Conservation (phyloP, 2,329 filamentous ascomycete species). For the Aotearoamyces nothofagi region DNA sequence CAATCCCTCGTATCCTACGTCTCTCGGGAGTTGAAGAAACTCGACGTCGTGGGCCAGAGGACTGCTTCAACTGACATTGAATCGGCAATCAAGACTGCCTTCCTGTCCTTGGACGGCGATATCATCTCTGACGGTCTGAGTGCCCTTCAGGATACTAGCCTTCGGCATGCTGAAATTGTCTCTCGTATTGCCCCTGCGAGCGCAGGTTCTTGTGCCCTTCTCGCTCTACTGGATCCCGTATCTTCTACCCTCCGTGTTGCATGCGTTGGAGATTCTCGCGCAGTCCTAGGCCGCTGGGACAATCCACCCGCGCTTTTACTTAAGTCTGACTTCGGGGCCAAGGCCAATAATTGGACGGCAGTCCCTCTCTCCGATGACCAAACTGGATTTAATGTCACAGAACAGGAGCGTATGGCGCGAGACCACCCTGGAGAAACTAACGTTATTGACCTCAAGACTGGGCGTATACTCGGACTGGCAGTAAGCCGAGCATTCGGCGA, state of each 20-base stretch:
- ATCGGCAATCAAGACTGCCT: conserved; percentile 38
- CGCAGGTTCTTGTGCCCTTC: conserved; percentile 46
- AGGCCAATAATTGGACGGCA: conserved; percentile 26
- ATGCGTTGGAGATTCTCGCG: conserved; percentile 51
- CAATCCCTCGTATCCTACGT: conserved; percentile 27
- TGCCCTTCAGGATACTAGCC: conserved; percentile 18
- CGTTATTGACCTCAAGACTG: conserved; percentile 30
- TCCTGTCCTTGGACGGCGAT: conserved; percentile 39
- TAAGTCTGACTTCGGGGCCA: not conserved
- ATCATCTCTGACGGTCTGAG: conserved; percentile 27
- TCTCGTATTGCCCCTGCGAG: conserved; percentile 22
- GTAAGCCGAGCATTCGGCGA: conserved; percentile 56
- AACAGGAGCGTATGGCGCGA: conserved; percentile 35
- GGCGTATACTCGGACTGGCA: conserved; percentile 43
- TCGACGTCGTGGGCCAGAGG: conserved; percentile 12
- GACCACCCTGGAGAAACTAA: conserved; percentile 48
- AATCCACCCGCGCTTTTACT: too few relatives aligned
- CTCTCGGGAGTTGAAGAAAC: conserved; percentile 19
- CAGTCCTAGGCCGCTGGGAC: conserved; percentile 38
- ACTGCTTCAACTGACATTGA: conserved; percentile 30
- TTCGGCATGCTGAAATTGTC: conserved; percentile 16
- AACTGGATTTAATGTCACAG: conserved; percentile 44
- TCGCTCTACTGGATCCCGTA: conserved; percentile 43
- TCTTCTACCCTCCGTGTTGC: conserved; percentile 42
- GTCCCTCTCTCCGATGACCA: conserved; percentile 47